Base-by-base conservation (phyloP, 2,329 filamentous ascomycete genomes). In the Colletotrichum chrysophilum region DNA sequence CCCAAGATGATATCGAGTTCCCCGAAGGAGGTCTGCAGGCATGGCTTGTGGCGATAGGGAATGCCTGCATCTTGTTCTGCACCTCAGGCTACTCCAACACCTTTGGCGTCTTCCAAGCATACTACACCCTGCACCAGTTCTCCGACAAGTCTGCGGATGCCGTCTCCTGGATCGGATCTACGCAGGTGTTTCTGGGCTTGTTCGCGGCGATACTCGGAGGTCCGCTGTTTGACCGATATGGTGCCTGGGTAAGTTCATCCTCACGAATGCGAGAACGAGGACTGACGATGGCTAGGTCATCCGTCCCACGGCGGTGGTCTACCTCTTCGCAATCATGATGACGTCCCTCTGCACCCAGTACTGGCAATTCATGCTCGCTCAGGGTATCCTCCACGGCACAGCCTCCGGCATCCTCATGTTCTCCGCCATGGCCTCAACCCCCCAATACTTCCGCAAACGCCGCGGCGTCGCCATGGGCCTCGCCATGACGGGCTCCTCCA, bases 311-410 rank as follows among this genome's bases (percentile, higher is more conserved):
- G 66, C 55, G 4, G 28, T 69, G 6, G 43, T 81, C 7, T 82
- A 85, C 73, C 70, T 88, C 34, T 77, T 87, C 61, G 81, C 83
- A 24, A 80, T 88, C 64, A 86, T 87, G 83, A 86, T 89, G 83
- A 80, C 82, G 4, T 86, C 84, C 67, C 78, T 85, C 9, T 89
- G 87, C 78, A 84, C 79, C 5, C 70, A 83, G 36, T 91, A 90
- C 76, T 91, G 85, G 82, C 88, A 91, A 7, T 84, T 90, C 78
- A 87, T 91, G 82, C 86, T 91, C 10, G 84, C 84, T 0, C 89
- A 90, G 70, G 88, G 86, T 3, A 78, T 90, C 2, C 78, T 89
- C 3, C 80, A 85, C 52, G 88, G 88, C 2, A 61, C 82, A 0
- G 78, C 80, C 5, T 86, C 84, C 77, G 86, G 85, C 0, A 80